phyloP scores from a whole-genome alignment of 306 rosid species.

The Ziziphus jujuba region DNA sequence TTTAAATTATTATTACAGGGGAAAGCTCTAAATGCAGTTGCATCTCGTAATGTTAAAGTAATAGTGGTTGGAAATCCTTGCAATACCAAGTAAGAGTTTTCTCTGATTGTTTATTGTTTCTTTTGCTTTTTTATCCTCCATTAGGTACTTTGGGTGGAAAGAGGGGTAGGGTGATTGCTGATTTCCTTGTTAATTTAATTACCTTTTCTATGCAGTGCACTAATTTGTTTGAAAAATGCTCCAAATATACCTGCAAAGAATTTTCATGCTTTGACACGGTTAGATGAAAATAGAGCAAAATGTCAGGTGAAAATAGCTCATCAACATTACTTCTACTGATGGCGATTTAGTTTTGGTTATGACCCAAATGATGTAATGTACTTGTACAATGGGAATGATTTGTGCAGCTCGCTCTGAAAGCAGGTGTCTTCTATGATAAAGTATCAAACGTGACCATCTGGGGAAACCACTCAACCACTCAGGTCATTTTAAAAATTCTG shows the following conservation, averaged over 20 bases:
- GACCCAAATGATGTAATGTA: conserved; percentile 2
- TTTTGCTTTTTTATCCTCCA: neutral
- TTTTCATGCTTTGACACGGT: conserved; percentile 91
- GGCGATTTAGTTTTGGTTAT: neutral
- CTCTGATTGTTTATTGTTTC: neutral
- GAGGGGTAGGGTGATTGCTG: neutral
- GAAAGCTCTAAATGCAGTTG: conserved; percentile 80
- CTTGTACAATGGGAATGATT: conserved; percentile 27
- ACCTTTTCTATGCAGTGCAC: conserved; percentile 53
- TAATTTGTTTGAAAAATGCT: conserved; percentile 96
- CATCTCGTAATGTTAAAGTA: conserved; percentile 86
- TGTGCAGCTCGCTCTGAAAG: conserved; percentile 88
- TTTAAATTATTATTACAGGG: conserved; percentile 45
- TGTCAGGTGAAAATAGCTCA: conserved; percentile 68
- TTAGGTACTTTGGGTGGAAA: neutral
- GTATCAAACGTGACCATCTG: conserved; percentile 93
- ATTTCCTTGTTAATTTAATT: conserved; percentile 19
- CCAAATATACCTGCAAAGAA: conserved; percentile 92
- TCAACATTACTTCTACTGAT: neutral
- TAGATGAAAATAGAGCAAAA: conserved; percentile 96
- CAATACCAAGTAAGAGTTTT: conserved; percentile 74
- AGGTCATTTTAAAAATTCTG: conserved; percentile 48
- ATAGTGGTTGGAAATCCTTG: conserved; percentile 97
- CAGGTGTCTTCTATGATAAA: conserved; percentile 95
- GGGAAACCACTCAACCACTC: conserved; percentile 99